A percentile compares a stretch with the other conserved stretches of the same genome.
phyloP scores from a whole-genome alignment of 2,329 filamentous ascomycete genomes.

The Stylonectria norvegica region DNA sequence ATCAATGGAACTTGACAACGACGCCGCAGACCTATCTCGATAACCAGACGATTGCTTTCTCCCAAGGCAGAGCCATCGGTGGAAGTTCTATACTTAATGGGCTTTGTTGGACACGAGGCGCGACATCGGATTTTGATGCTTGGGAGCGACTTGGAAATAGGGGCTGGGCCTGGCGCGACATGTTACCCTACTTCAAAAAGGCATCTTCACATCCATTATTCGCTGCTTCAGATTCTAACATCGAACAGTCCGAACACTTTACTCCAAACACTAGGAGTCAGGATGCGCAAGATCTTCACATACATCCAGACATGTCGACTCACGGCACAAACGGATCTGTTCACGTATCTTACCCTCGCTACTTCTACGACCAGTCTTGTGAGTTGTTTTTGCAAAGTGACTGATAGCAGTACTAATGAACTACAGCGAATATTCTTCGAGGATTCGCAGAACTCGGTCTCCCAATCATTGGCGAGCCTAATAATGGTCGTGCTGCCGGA shows the following conservation, averaged over 20 bases:
- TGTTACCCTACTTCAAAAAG: slow-evolving; percentile 46
- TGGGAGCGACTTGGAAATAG: slow-evolving; percentile 45
- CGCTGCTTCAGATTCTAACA: not conserved
- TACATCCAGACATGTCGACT: slow-evolving; percentile 1
- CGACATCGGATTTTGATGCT: slow-evolving; percentile 38
- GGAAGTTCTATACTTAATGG: slow-evolving; percentile 40
- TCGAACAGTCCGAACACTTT: slow-evolving; percentile 11
- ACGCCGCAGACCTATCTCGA: slow-evolving; percentile 28
- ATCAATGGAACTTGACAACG: slow-evolving; percentile 28
- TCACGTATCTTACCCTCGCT: slow-evolving; percentile 13
- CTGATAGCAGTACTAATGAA: not conserved
- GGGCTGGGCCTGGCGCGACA: slow-evolving; percentile 35
- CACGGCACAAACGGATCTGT: slow-evolving; percentile 10
- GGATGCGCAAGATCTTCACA: slow-evolving; percentile 5
- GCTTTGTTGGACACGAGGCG: slow-evolving; percentile 36
- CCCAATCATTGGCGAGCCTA: slow-evolving; percentile 9
- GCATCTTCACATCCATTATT: slow-evolving; percentile 18
- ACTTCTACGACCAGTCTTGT: slow-evolving; percentile 12
- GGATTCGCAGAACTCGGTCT: slow-evolving; percentile 12
- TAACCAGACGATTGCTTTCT: slow-evolving; percentile 23
- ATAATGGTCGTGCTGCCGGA: slow-evolving; percentile 11
- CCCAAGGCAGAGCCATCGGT: slow-evolving; percentile 34
- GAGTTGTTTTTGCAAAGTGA: not conserved
- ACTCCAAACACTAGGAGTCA: slow-evolving; percentile 4
- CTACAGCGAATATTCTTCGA: slow-evolving; percentile 4